Percentiles rank a stretch among this genome's conserved stretches.
Conservation (phyloP, 306 rosid species). For the Mucuna pruriens region DNA sequence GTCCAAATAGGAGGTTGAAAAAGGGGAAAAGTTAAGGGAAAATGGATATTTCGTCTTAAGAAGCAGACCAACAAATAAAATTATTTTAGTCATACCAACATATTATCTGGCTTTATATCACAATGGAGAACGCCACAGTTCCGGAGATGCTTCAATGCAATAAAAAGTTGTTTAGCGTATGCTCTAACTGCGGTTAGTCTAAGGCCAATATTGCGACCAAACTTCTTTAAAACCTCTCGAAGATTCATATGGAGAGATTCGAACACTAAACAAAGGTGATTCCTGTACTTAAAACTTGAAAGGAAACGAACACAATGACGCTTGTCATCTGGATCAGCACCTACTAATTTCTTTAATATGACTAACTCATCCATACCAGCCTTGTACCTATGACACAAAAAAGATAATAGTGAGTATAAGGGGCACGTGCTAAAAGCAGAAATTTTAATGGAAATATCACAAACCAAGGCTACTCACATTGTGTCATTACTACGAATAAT, state of each 20-base stretch:
- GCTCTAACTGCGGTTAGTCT: constrained; percentile 78
- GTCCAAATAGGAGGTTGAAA: constrained; percentile 11
- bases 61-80: not conserved
- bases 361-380: constrained; percentile 83
- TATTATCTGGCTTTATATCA: constrained; percentile 87
- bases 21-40: no score
- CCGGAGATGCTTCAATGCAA: constrained; percentile 79
- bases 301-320: constrained; percentile 91
- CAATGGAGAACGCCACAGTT: constrained; percentile 91
- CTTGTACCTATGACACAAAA: constrained; percentile 68
- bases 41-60: not conserved
- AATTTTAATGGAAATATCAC: not conserved
- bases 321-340: constrained; percentile 88
- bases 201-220: constrained; percentile 93
- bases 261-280: constrained; percentile 90
- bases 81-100: constrained; percentile 58
- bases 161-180: constrained; percentile 79
- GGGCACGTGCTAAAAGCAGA: not conserved
- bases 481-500: constrained; percentile 84
- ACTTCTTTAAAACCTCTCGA: constrained; percentile 88
- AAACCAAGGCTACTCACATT: constrained; percentile 54
- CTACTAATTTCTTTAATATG: constrained; percentile 80
- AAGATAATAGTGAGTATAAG: not conserved
- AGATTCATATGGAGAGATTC: constrained; percentile 89
- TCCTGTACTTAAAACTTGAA: constrained; percentile 83